Evolutionary conservation across 768 basidiomycete species (phyloP), one percentile per base, ranked within the genome.

Genomic region (Suillus placidus): DNA sequence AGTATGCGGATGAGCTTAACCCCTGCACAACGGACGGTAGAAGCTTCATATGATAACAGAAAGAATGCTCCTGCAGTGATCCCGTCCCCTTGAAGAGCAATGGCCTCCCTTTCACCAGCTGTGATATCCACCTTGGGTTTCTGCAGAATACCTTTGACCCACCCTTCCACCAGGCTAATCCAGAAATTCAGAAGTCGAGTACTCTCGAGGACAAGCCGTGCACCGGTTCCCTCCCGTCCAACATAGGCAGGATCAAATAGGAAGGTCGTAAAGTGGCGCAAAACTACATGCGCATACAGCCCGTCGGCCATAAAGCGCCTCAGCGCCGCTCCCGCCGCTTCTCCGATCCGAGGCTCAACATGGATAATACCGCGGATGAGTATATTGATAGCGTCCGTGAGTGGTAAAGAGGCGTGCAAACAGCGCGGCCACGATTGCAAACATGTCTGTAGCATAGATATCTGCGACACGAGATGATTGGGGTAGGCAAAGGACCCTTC

Each of bases 351-450:
- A 2, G 93, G 91, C 68, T 97, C 94, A 37, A 95, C 87, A 69
- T 97, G 95, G 32, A 93, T 83, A n/a, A 93, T 85, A 2, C 91
- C 92, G 40, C 88, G 85, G 55, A 95, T 80, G 32, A 96, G 84
- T 82, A 94, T 88, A 68, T 94, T 90, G 60, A 94, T 82, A 0
- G 88, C 85, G 51, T 90, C 89, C 13, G 81, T 73, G 57, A 90
- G 74, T 51, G 85, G 71, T 38, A 86, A 76, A 5, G 80, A 80
- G 3, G 83, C 77, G 71, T 89, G 86, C 51, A 95, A 80, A 70
- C 88, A 91, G 3, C 95, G 87, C 0, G 95, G 95, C 88, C 94
- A 91, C 6, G 92, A 85, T 66, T 91, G 89, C 75, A 95, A 91
- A 71, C 90, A 88, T 0, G 89, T 86, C 69, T 90, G 86, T 5